Evolutionary conservation across 2,329 filamentous ascomycete species (phyloP), one percentile per base, ranked within the genome.

Genomic region (Ophiostoma sp.): DNA sequence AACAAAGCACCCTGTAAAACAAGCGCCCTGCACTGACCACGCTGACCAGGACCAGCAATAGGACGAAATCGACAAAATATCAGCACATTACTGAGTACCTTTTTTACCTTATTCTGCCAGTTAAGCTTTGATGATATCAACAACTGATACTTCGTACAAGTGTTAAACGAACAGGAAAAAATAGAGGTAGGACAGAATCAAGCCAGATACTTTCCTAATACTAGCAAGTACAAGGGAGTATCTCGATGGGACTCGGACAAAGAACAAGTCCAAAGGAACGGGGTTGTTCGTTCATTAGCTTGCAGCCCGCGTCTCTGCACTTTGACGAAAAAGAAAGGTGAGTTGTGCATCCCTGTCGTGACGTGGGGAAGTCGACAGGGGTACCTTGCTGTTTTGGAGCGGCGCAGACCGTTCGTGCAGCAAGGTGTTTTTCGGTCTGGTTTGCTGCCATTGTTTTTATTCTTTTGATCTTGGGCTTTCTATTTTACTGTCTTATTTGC

Each of bases 301-400:
- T 72, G 70, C 71, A 72, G 25, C 15, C 63, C 69, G 36, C 50
- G 63, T 19, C 63, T 69, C 52, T 72, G 63, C 52, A 55, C 52
- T 61, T 50, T 69, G 33, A 68, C 70, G 17, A 72, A 72, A 68
- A 57, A 50, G 61, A 72, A 68, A 68, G 70, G 70, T 72, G 61
- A 68, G 59, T 33, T 31, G 48, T 28, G 28, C 70, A 66, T 45
- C 61, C 70, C 70, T 72, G 59, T 55, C 36, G 59, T 57, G 61
- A 19, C 61, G 61, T 66, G 61, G 64, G 64, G 64, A 69, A 52
- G 28, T 17, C n/a, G 64, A 52, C 42, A 68, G 64, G 64, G 25
- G 64, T 68, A 31, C 42, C 25, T 11, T n/a, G 39, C 15, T 48
- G 22, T n/a, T 63, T 63, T 63, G n/a, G 50, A 12, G 50, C n/a